Conservation (phyloP, 1,139 yeast species). For the Maudiozyma humilis region DNA sequence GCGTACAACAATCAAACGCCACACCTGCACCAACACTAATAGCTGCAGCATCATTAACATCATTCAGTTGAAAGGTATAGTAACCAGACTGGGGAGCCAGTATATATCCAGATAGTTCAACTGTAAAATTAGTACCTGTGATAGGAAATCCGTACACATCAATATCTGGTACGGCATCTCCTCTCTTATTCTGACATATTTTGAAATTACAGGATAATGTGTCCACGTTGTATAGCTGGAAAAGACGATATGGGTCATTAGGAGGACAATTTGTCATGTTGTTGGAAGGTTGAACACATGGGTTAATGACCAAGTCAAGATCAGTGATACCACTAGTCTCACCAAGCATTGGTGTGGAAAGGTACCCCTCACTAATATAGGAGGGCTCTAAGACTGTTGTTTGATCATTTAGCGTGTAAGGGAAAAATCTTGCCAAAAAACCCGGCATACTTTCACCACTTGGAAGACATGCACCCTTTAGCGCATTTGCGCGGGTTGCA, state of each 20-base stretch:
- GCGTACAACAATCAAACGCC: constrained; percentile 29
- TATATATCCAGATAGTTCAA: constrained; percentile 27
- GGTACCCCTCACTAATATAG: background rate
- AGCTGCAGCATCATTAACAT: constrained; percentile 27
- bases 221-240: background rate
- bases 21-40: constrained; percentile 23
- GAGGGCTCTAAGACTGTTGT: background rate
- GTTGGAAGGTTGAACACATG: background rate
- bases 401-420: background rate
- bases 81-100: constrained; percentile 22
- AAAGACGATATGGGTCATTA: background rate
- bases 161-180: background rate
- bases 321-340: background rate
- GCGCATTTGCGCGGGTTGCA: no score
- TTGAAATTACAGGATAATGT: background rate
- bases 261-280: background rate
- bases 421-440: background rate
- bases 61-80: constrained; percentile 18
- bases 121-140: constrained; percentile 2
- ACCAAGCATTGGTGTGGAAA: background rate
- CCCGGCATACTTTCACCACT: background rate
- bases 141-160: background rate
- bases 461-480: background rate
- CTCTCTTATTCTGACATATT: background rate
- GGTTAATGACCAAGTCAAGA: background rate